Evolutionary conservation across 2,329 filamentous ascomycete genomes (phyloP), one percentile per base, ranked within the genome.

Genomic region (Niveomyces coronatus): DNA sequence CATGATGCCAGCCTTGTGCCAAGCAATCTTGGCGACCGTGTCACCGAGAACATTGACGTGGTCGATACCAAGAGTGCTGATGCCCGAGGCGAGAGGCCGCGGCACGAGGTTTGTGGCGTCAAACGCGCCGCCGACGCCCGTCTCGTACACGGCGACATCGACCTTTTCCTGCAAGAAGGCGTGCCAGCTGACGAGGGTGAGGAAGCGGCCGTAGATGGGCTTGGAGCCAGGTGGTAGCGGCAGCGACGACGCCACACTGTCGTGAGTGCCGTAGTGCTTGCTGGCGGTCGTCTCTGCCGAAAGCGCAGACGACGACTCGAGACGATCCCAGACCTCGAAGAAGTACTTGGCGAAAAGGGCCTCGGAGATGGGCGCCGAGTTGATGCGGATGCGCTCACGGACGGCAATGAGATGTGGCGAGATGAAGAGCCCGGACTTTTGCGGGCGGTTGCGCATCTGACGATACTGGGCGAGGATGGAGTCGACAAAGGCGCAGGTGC

Each of bases 1-100:
- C 62, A 83, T 76, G 41, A 85, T 79, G 2, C 80, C 81, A 1
- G 76, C 74, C 57, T 85, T 85, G 57, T 85, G 78, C 80, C 80
- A 84, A 0, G 80, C 77, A 45, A 85, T 82, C 54, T 76, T 67
- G 22, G 72, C 73, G 9, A 82, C 60, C 0, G 75, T 80, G 14
- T 68, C 57, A 4, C 81, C 81, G 2, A 85, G 65, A 15, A 69
- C 66, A 36, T 66, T 68, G 24, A 81, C 68, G 49, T 85, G 81
- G 49, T 85, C 81, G 45, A 85, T 75, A 4, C 77, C 79, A 9
- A 85, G 61, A n/a, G 72, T 71, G 31, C 71, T 76, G 40, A 85
- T 76, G 1, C 71, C 79, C 1, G 71, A 67, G 0, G 67, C 79
- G 0, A 71, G 62, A 1, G 78, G 76, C 10, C 57, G 56, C 37